phyloP scores from a whole-genome alignment of 2,329 filamentous ascomycete species.

The Rosellinia necatrix region DNA sequence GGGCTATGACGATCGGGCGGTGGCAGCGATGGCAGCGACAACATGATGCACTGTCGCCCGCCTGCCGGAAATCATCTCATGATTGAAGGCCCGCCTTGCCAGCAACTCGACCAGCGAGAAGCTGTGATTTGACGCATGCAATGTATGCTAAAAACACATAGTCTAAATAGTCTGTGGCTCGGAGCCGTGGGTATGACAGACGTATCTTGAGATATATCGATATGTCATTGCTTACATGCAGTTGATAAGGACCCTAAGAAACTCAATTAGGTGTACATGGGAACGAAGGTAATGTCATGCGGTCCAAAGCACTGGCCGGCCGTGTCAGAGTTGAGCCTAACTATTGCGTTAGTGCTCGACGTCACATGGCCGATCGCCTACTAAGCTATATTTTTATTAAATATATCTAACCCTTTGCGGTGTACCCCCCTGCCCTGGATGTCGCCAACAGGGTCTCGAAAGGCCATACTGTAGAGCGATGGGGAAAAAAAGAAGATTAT shows the following conservation, averaged over 20 bases:
- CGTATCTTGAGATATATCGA: neutral
- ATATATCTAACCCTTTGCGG: too few species aligned
- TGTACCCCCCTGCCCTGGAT: neutral
- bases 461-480: slow-evolving; percentile 8
- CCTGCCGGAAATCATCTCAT: slow-evolving; percentile 1
- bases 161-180: neutral
- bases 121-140: neutral
- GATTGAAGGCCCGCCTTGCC: neutral
- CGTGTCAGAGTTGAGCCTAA: neutral
- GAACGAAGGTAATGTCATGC: neutral
- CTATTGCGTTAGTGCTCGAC: neutral
- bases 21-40: slow-evolving; percentile 16
- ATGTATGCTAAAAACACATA: neutral
- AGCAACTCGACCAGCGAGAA: neutral
- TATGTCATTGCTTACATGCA: neutral
- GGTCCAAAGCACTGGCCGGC: neutral
- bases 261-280: neutral
- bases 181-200: neutral
- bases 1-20: slow-evolving; percentile 14
- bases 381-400: too few species aligned
- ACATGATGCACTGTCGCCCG: slow-evolving; percentile 9
- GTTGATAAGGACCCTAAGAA: neutral
- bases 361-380: too few species aligned
- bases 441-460: neutral
- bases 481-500: too few species aligned